These are phyloP conservation scores for Coffea eugenioides DNA, from an alignment of 257 asterid species.

Conservation along the genomic window DNA sequence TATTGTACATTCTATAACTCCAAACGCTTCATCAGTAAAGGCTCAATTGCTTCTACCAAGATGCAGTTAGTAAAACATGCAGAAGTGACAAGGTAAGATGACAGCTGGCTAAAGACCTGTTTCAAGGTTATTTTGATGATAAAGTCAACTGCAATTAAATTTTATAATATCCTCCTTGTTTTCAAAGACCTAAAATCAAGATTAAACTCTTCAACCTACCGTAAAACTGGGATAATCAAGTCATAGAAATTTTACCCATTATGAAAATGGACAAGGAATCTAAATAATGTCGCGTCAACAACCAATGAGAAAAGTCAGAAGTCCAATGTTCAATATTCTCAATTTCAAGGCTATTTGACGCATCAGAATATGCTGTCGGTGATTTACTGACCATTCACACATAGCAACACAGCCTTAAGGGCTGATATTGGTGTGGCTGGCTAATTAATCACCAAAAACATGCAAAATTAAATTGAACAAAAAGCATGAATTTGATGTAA, in stretches of 20 bases:
- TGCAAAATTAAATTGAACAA: neutral
- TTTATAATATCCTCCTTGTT: neutral
- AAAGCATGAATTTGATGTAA: too few species aligned
- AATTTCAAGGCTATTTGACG: slow-evolving; percentile 23
- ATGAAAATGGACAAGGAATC: neutral
- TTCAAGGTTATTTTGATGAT: neutral
- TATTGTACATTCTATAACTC: neutral
- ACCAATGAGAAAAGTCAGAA: slow-evolving; percentile 18
- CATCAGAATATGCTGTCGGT: slow-evolving; percentile 36
- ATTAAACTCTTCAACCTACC: neutral
- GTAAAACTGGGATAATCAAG: neutral
- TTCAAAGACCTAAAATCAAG: neutral
- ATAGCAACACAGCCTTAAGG: slow-evolving; percentile 19
- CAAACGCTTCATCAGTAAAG: neutral
- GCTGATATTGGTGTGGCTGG: slow-evolving; percentile 28
- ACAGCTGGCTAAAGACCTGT: neutral
- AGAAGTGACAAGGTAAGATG: neutral
- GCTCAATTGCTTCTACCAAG: neutral
- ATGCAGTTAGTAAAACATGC: neutral
- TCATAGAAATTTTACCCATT: neutral
- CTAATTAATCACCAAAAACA: slow-evolving; percentile 44
- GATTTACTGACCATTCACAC: slow-evolving; percentile 55
- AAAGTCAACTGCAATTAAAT: neutral
- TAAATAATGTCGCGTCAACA: slow-evolving; percentile 21
- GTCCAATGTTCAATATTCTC: slow-evolving; percentile 15